phyloP scores from a whole-genome alignment of 2,329 filamentous ascomycete species.

The Neocucurbitaria cava region DNA sequence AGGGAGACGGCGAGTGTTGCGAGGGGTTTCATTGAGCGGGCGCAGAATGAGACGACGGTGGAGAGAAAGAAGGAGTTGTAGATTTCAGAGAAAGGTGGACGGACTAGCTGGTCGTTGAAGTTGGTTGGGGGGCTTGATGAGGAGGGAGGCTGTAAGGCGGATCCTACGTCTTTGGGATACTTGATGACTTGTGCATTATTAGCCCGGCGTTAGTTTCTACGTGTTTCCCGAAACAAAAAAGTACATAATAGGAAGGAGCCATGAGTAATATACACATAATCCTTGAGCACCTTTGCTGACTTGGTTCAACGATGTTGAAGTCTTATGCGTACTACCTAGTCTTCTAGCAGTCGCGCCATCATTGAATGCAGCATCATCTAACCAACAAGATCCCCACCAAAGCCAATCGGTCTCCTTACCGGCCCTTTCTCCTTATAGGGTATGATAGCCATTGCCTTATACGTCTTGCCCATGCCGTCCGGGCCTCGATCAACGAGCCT shows the following conservation, averaged over 20 bases:
- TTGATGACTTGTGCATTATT: constrained; percentile 11
- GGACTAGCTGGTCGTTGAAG: not conserved
- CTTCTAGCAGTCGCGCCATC: not conserved
- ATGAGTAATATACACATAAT: not conserved
- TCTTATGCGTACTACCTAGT: too few species aligned
- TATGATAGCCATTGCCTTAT: constrained; percentile 90
- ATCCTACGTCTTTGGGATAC: not conserved
- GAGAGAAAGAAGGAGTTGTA: constrained; percentile 50
- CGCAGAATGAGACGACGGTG: constrained; percentile 31
- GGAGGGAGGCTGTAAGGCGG: not conserved
- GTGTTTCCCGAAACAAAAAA: not conserved
- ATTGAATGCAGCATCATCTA: too few species aligned
- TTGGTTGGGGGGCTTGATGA: not conserved
- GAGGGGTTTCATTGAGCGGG: constrained; percentile 56
- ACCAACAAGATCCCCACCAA: constrained; percentile 70
- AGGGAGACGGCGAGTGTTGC: constrained; percentile 60
- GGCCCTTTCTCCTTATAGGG: constrained; percentile 69
- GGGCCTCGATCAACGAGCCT: constrained; percentile 82
- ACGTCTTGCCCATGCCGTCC: constrained; percentile 90
- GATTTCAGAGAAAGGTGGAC: not conserved
- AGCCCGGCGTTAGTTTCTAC: constrained; percentile 13
- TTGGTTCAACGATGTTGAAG: too few species aligned
- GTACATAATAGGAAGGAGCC: not conserved
- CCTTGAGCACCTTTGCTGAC: too few species aligned
- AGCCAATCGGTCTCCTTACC: constrained; percentile 81